Conservation (phyloP, 176 grass and related monocot species). For the sorghum (Sorghum bicolor) region DNA sequence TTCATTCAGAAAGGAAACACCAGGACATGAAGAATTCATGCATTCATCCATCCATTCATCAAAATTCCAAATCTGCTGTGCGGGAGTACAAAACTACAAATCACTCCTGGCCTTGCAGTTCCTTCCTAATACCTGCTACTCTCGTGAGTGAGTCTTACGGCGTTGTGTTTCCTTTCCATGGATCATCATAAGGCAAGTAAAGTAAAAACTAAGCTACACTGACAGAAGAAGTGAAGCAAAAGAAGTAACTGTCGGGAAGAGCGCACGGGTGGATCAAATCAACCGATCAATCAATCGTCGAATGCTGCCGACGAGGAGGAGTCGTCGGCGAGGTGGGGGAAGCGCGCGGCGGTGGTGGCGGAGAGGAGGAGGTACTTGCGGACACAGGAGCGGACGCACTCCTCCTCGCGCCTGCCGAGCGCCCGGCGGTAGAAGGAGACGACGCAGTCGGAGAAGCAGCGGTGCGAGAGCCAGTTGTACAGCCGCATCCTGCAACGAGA, state of each 20-base stretch:
- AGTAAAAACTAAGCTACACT: background rate
- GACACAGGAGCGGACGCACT: constrained; percentile 57
- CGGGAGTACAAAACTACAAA: background rate
- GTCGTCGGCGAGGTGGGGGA: constrained; percentile 36
- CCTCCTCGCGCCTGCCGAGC: constrained; percentile 56
- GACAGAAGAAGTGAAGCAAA: background rate
- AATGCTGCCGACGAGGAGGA: background rate
- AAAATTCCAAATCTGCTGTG: background rate
- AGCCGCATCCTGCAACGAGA: constrained; percentile 17
- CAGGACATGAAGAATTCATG: background rate
- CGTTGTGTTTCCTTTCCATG: background rate
- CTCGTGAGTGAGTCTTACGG: background rate
- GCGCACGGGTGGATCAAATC: background rate
- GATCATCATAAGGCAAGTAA: background rate
- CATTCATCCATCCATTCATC: background rate
- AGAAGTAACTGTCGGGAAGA: background rate
- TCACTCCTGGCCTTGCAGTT: background rate
- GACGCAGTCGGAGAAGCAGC: constrained; percentile 72
- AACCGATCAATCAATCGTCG: background rate
- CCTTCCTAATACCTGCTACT: background rate
- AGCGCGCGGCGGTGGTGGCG: constrained; percentile 28
- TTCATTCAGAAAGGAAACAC: background rate
- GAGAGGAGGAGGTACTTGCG: constrained; percentile 52
- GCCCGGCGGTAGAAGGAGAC: constrained; percentile 53
- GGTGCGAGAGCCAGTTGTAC: constrained; percentile 49